Conservation (phyloP, 2,329 filamentous ascomycete genomes). For the Monilinia polystroma region DNA sequence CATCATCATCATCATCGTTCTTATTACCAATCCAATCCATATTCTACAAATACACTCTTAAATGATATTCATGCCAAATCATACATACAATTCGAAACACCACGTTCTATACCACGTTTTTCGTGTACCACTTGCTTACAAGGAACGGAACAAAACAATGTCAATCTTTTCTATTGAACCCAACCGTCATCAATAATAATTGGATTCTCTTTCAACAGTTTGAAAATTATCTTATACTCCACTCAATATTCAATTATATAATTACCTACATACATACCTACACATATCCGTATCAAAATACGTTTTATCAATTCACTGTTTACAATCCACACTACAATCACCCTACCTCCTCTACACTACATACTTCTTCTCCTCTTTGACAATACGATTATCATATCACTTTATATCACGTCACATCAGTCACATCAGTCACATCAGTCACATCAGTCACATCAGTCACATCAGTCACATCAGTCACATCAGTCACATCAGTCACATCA, state of each 20-base stretch:
- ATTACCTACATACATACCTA: too few species aligned
- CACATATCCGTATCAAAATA: background rate
- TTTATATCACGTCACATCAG: conserved; percentile 4
- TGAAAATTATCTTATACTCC: conserved; percentile 16
- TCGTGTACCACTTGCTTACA: conserved; percentile 23
- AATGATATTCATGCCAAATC: conserved; percentile 28
- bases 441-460: background rate
- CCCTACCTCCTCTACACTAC: background rate
- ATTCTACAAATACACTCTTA: background rate
- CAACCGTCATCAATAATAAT: conserved; percentile 18
- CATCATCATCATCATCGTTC: too few species aligned
- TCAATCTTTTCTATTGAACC: conserved; percentile 26
- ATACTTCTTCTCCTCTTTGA: background rate
- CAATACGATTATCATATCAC: background rate
- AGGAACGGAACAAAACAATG: conserved; percentile 27
- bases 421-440: too few species aligned
- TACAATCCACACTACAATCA: background rate
- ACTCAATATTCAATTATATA: conserved; percentile 10
- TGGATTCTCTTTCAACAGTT: conserved; percentile 22
- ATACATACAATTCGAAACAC: conserved; percentile 21
- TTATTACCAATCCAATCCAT: background rate
- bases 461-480: background rate
- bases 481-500: background rate
- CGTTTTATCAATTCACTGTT: conserved; percentile 9
- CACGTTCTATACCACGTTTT: conserved; percentile 25